These are phyloP conservation scores for Pseudophaeomoniella oleicola DNA, from an alignment of 2,329 filamentous ascomycete species.

Conservation along the genomic window DNA sequence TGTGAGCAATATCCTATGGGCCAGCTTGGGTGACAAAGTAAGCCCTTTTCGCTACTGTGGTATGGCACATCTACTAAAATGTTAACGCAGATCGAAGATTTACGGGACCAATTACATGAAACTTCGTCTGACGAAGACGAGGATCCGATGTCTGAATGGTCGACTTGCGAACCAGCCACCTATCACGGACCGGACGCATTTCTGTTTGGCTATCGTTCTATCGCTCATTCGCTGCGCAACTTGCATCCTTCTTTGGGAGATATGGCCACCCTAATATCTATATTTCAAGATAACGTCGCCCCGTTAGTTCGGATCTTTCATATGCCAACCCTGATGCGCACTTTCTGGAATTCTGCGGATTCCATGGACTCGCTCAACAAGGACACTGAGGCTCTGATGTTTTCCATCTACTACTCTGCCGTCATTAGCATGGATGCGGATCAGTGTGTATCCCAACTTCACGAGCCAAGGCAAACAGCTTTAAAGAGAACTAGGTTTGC, in stretches of 20 bases:
- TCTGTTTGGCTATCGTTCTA: slow-evolving; percentile 46
- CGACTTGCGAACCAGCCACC: slow-evolving; percentile 21
- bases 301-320: slow-evolving; percentile 47
- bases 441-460: slow-evolving; percentile 34
- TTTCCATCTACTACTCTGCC: slow-evolving; percentile 43
- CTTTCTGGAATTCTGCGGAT: slow-evolving; percentile 34
- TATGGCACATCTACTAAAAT: too few relatives aligned
- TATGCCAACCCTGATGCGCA: slow-evolving; percentile 35
- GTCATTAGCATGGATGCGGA: slow-evolving; percentile 43
- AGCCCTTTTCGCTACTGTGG: too few relatives aligned
- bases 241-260: slow-evolving; percentile 40
- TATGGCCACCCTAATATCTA: slow-evolving; percentile 38
- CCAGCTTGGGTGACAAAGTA: slow-evolving; percentile 46
- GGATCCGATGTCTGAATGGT: too few relatives aligned
- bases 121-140: too few relatives aligned
- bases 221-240: slow-evolving; percentile 37
- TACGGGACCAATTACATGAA: too few relatives aligned
- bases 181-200: slow-evolving; percentile 39
- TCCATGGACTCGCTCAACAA: slow-evolving; percentile 36
- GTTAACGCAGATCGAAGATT: too few relatives aligned
- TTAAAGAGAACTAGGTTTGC: slow-evolving; percentile 41
- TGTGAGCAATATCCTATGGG: slow-evolving; percentile 49
- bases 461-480: slow-evolving; percentile 38
- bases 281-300: slow-evolving; percentile 47
- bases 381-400: slow-evolving; percentile 41